Evolutionary conservation across 352 stramenopile genomes (phyloP), one percentile per base, ranked within the genome.

Genomic region (Phytophthora sp.): DNA sequence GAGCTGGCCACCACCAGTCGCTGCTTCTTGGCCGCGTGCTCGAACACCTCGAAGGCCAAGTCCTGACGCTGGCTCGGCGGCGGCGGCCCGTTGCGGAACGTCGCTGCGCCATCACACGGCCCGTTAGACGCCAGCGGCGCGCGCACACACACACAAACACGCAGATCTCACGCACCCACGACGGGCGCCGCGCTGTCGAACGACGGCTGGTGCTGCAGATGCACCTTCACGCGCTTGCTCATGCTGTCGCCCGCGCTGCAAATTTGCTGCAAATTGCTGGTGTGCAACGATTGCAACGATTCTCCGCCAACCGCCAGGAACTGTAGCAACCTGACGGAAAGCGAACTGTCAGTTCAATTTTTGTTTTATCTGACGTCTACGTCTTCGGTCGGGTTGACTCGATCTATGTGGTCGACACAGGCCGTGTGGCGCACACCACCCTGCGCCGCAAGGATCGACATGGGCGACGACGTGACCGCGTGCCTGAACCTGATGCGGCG

Each of bases 401-500:
- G n/a, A n/a, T n/a, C n/a, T n/a, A n/a, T n/a, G n/a, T n/a, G n/a
- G n/a, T n/a, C n/a, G n/a, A n/a, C n/a, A n/a, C n/a, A n/a, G n/a
- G n/a, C n/a, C n/a, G n/a, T n/a, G n/a, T n/a, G n/a, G n/a, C n/a
- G n/a, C n/a, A n/a, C n/a, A n/a, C n/a, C n/a, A n/a, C n/a, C n/a
- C n/a, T n/a, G n/a, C n/a, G n/a, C n/a, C n/a, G n/a, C n/a, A n/a
- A n/a, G n/a, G n/a, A n/a, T 35, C 28, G 43, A 6, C 32, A 66
- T 72, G 67, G 37, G n/a, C n/a, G 37, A 43, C 37, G 67, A 69
- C 48, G 76, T 96, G 74, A 94, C 80, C 42, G 66, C 85, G 59
- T 92, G 87, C 69, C 74, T 97, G 28, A 96, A 96, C 64, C 76
- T 97, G 34, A 95, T 97, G 83, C 84, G 88, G 39, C 87, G 88